Conservation (phyloP, 768 basidiomycete species). For the Rhodotorula paludigena region DNA sequence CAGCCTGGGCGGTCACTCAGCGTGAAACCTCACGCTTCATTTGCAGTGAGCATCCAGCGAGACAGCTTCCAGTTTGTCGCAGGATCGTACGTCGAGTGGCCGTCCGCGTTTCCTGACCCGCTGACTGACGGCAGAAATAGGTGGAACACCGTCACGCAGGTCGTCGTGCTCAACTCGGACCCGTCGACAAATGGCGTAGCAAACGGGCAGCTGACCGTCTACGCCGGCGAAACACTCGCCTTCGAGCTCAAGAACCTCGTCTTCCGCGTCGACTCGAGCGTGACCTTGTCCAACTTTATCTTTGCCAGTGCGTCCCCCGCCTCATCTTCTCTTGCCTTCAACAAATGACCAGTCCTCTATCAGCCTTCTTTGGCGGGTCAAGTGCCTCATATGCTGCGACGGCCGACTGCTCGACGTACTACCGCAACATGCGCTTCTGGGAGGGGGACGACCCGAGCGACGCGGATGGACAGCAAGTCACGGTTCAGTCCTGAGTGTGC, state of each 20-base stretch:
- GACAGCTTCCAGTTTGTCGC: conserved; percentile 11
- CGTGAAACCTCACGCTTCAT: neutral
- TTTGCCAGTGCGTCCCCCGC: conserved; percentile 5
- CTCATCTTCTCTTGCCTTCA: neutral
- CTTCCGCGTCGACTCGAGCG: conserved; percentile 13
- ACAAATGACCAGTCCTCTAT: too few species aligned
- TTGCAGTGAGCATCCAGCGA: conserved; percentile 19
- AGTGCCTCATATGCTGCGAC: conserved; percentile 13
- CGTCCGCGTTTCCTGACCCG: neutral
- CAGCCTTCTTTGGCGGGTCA: conserved; percentile 33
- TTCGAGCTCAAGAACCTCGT: conserved; percentile 18
- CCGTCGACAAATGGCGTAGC: neutral
- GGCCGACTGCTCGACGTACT: conserved; percentile 6
- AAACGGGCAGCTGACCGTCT: conserved; percentile 20
- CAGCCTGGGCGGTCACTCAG: too few species aligned
- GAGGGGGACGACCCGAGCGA: conserved; percentile 12
- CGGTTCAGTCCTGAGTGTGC: neutral
- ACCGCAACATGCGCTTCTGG: conserved; percentile 17
- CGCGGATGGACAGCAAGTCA: neutral
- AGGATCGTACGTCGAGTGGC: neutral
- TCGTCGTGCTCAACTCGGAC: conserved; percentile 20
- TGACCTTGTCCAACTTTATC: conserved; percentile 4
- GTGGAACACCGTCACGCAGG: conserved; percentile 17
- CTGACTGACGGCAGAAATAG: too few species aligned
- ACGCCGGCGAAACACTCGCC: conserved; percentile 10